A percentile compares a stretch with the other conserved stretches of the same genome.
Evolutionary conservation across 768 basidiomycete species (phyloP).

Genomic region (Lyophyllum atratum): DNA sequence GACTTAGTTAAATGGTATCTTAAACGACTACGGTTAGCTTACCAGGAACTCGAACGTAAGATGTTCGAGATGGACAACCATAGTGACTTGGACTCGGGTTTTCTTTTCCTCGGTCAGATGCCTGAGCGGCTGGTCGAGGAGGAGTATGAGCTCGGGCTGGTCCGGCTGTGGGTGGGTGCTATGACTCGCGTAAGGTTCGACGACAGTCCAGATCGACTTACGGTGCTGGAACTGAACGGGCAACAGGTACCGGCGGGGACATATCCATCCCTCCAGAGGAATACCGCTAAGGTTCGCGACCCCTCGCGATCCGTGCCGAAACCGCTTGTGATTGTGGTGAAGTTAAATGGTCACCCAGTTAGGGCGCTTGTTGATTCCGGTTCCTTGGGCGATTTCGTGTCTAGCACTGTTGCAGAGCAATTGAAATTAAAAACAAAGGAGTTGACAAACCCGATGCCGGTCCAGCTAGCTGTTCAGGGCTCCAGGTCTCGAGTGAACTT

Average conservation of each 20-base stretch:
- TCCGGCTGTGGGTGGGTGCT: not conserved
- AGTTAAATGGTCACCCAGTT: conserved; percentile 30
- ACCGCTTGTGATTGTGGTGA: conserved; percentile 29
- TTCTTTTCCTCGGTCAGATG: not conserved
- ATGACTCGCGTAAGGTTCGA: not conserved
- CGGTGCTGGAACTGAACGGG: not conserved
- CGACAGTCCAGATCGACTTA: not conserved
- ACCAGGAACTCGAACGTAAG: not conserved
- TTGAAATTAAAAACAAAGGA: conserved; percentile 24
- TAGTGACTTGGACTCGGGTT: not conserved
- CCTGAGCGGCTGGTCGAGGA: not conserved
- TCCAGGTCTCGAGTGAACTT: conserved; percentile 36
- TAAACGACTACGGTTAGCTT: not conserved
- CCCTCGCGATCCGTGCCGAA: conserved; percentile 18
- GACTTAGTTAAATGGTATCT: not conserved
- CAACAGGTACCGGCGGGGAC: not conserved
- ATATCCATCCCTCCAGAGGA: conserved; percentile 23
- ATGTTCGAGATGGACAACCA: not conserved
- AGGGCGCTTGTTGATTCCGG: conserved; percentile 37
- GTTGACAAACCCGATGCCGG: conserved; percentile 31
- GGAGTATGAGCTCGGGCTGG: not conserved
- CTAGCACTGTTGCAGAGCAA: conserved; percentile 34
- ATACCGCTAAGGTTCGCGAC: conserved; percentile 7
- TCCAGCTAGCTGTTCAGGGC: conserved; percentile 41
- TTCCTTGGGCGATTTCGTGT: conserved; percentile 40